Evolutionary conservation across 225 moss, liverwort and hornwort species (phyloP), one percentile per base, ranked within the genome.

Genomic region (Lunularia cruciata): DNA sequence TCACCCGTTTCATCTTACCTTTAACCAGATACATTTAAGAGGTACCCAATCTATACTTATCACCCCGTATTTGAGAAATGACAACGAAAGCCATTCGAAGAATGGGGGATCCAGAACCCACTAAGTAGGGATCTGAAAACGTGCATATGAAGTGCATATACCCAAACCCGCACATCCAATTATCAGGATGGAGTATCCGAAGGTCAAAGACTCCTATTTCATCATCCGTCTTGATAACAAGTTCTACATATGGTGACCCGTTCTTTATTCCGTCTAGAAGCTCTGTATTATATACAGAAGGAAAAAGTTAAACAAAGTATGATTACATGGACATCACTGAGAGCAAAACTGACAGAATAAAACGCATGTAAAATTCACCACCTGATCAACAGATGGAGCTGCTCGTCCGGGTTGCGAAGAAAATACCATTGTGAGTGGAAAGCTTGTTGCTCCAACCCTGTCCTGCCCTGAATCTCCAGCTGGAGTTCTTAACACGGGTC

Each of bases 371-470:
- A 59, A 67, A 83, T 78, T 79, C 77, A 87, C 78, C 84, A 81
- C 77, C 84, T 82, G 86, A 75, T 84, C 82, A 70, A 84, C 45
- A 74, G 78, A 71, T 72, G 83, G 72, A 36, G 67, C 77, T 71
- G 79, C 45, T 60, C 75, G 85, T 83, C 82, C 83, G 85, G 82
- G 77, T 86, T 86, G 83, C 54, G 69, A 81, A 82, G 82, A 54
- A 37, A 47, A 72, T 77, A 65, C 68, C 70, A 77, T 47, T 65
- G 55, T 68, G 62, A 76, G 70, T 72, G 79, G 67, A 53, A 76
- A 79, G 79, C 67, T 84, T 69, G 77, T 58, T 60, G 78, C 68
- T 79, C 78, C 85, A 61, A 67, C 62, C 74, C 64, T 83, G 76
- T 81, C 76, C 26, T 78, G 76, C 63, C 83, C 75, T 75, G 73